Evolutionary conservation across 805 yeast species (phyloP), one percentile per base, ranked within the genome.

Genomic region (Candida pseudoglaebosa): DNA sequence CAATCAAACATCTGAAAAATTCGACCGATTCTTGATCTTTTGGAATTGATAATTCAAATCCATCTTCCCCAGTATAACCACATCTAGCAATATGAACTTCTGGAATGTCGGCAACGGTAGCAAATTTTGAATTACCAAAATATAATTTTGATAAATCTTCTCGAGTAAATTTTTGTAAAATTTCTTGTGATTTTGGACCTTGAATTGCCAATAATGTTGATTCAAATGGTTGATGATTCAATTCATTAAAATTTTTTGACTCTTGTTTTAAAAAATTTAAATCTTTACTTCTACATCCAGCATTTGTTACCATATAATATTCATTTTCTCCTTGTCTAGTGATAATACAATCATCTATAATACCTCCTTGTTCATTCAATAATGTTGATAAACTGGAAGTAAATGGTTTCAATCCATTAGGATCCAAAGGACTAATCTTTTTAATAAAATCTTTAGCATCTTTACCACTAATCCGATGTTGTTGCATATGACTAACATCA

Each of bases 61-160:
- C 99, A 59, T 93, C 99, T 64, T 93, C 99, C 14, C 99, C 99
- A 5, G 99, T 93, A 69, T 93, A 93, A 2, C 99, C 99, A 17
- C 95, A 86, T 62, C 99, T 81, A 3, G 96, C 85, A n/a, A 89
- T 73, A 56, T 89, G 95, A 37, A 84, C 70, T 36, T 70, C 66
- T 20, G 65, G 59, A 44, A 59, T 56, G 38, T 63, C 68, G 52
- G 59, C 67, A 15, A 73, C 56, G 21, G 61, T 61, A 38, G 76
- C 62, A 51, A 70, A 77, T 29, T 65, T 67, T 9, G 83, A 73
- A 51, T 78, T 73, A 37, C 98, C 98, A 59, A 93, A 93, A 45
- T 74, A 77, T 40, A 93, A 65, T 38, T 71, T 65, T 6, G 72
- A 60, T 37, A 93, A 70, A 49, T 82, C 77, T 28, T 66, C 68